Base-by-base conservation (phyloP, 257 asterid genomes). In the Fraxinus pennsylvanica region DNA sequence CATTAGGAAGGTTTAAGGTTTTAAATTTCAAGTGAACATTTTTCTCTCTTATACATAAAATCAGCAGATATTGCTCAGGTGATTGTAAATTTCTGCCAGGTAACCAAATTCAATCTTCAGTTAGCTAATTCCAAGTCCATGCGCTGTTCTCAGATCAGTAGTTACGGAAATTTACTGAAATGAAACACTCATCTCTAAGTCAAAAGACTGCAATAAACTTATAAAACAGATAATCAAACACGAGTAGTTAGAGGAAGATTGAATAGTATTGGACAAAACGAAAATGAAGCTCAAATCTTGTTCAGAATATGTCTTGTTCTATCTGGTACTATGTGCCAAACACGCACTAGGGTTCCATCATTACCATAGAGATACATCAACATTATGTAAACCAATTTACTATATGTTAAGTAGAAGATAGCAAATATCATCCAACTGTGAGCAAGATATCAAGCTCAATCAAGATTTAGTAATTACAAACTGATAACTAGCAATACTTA, bases 401-500 rank as follows among this genome's bases (percentile, higher is more conserved):
- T 8, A 39, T 38, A 38, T 9, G 3, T 39, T 39, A 39, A 10
- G 45, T 39, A 39, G 45, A 39, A 39, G 45, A 8, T 39, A 9
- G 9, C 13, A 39, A 39, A 39, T 8, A 39, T 39, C 13, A 39
- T 39, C 45, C 45, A 45, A 45, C 52, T 45, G 52, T 45, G 21
- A 52, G 71, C 66, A 70, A 36, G 7, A 6, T 13, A 52, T 9
- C 30, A 45, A 47, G 59, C 33, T 74, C 33, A 17, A 61, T 25
- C 52, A 38, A 47, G 72, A 43, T 66, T 39, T 13, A 13, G 43
- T 5, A 43, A 43, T 12, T 43, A 43, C 52, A 43, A 43, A 66
- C 54, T 9, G 8, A 71, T 41, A 68, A 22, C 38, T 52, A 67
- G 35, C 74, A 39, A 68, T 52, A 68, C 91, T 85, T 84, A 92